A percentile compares a stretch with the other conserved stretches of the same genome.
Conservation (phyloP, 257 asterid genomes). For the Solanum chilense region DNA sequence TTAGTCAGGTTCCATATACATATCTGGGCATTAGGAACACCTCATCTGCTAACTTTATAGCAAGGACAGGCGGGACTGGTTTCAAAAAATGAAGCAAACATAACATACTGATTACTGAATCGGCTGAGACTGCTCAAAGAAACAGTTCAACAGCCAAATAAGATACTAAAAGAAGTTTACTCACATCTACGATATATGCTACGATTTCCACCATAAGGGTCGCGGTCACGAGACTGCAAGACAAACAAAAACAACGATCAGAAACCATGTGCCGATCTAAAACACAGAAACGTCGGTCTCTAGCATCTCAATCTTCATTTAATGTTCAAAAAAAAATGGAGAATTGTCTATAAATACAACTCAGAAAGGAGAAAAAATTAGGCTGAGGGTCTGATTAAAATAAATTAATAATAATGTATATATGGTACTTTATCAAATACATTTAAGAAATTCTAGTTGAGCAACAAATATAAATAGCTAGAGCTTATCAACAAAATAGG, state of each 20-base stretch:
- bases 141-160: background rate
- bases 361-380: background rate
- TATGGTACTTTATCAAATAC: background rate
- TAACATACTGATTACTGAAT: background rate
- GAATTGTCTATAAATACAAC: background rate
- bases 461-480: background rate
- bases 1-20: background rate
- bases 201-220: slow-evolving; percentile 18
- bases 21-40: background rate
- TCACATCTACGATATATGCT: slow-evolving; percentile 29
- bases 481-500: background rate
- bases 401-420: background rate
- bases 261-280: background rate
- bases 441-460: background rate
- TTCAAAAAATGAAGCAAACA: background rate
- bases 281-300: background rate
- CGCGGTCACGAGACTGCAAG: slow-evolving; percentile 30
- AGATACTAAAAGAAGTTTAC: background rate
- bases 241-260: background rate
- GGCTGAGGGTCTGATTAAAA: background rate
- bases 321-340: background rate
- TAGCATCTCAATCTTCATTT: background rate
- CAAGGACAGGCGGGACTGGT: background rate
- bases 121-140: background rate
- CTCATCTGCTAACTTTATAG: background rate